phyloP scores from a whole-genome alignment of 2,329 filamentous ascomycete species.

The Emericellopsis atlantica region DNA sequence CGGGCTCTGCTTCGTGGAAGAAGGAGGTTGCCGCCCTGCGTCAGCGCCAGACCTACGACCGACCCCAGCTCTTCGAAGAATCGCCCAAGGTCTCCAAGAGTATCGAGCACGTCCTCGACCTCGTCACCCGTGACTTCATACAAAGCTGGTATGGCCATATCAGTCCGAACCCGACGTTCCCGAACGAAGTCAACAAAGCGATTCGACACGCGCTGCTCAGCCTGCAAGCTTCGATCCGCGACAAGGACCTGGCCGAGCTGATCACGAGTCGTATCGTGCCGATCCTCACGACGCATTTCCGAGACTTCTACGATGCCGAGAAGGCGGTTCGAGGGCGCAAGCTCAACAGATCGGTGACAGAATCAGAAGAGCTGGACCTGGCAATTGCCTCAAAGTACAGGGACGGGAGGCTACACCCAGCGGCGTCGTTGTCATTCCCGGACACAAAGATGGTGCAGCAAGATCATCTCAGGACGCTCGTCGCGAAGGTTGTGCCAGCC shows the following conservation, averaged over 20 bases:
- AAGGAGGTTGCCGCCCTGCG: slow-evolving; percentile 56
- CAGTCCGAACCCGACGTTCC: slow-evolving; percentile 66
- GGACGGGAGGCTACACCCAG: slow-evolving; percentile 78
- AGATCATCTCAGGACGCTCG: slow-evolving; percentile 70
- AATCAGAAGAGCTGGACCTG: slow-evolving; percentile 89
- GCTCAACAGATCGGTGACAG: slow-evolving; percentile 79
- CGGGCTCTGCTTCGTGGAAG: slow-evolving; percentile 52
- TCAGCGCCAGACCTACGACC: slow-evolving; percentile 53
- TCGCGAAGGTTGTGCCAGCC: slow-evolving; percentile 58
- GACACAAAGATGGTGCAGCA: slow-evolving; percentile 80
- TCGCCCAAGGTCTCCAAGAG: slow-evolving; percentile 69
- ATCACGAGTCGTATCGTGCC: slow-evolving; percentile 75
- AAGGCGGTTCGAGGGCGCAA: slow-evolving; percentile 75
- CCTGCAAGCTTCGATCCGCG: slow-evolving; percentile 58
- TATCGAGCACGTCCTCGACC: slow-evolving; percentile 64
- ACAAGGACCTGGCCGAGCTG: slow-evolving; percentile 73
- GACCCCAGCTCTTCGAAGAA: slow-evolving; percentile 58
- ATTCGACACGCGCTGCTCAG: slow-evolving; percentile 61
- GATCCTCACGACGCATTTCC: slow-evolving; percentile 77
- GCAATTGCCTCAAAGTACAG: slow-evolving; percentile 92
- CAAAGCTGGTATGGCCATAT: slow-evolving; percentile 81
- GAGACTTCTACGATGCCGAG: slow-evolving; percentile 85
- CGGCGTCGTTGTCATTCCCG: slow-evolving; percentile 69
- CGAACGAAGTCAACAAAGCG: slow-evolving; percentile 73
- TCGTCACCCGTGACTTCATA: slow-evolving; percentile 75